phyloP scores from a whole-genome alignment of 2,329 filamentous ascomycete genomes.

The Penicillium fuscoglaucum region DNA sequence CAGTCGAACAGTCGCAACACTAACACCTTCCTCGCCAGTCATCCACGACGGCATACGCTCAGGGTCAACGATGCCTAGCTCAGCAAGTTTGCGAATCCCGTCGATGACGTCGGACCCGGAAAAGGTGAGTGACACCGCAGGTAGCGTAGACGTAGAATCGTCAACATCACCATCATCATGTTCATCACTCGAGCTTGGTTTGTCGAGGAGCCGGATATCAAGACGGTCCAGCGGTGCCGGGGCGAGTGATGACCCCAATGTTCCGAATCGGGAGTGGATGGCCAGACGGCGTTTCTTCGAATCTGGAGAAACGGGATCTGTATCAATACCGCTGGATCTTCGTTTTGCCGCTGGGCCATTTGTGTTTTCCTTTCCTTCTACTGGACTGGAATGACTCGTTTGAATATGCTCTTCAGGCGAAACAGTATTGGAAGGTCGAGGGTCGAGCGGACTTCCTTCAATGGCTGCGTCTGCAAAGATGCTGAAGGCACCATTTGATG shows the following conservation, averaged over 20 bases:
- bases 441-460: conserved; percentile 54
- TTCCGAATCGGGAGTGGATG: conserved; percentile 71
- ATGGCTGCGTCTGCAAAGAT: conserved; percentile 68
- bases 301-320: conserved; percentile 18
- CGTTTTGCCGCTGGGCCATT: conserved; percentile 9
- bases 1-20: conserved; percentile 65
- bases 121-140: conserved; percentile 59
- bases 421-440: conserved; percentile 39
- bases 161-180: conserved; percentile 15
- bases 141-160: conserved; percentile 10
- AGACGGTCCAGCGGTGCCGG: conserved; percentile 48
- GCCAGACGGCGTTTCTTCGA: conserved; percentile 62
- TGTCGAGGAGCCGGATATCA: conserved; percentile 52
- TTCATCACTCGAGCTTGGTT: conserved; percentile 22
- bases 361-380: conserved; percentile 21
- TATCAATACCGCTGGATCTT: conserved; percentile 1
- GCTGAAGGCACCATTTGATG: conserved; percentile 74
- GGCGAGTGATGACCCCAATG: conserved; percentile 45
- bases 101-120: conserved; percentile 77
- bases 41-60: conserved; percentile 84
- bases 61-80: conserved; percentile 70
- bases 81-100: conserved; percentile 74
- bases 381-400: not conserved
- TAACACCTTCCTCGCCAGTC: conserved; percentile 83
- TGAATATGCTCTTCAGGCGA: conserved; percentile 33